Percentiles rank a stretch among this genome's conserved stretches.
Evolutionary conservation across 2,329 filamentous ascomycete genomes (phyloP).

Genomic region (Plenodomus lindquistii): DNA sequence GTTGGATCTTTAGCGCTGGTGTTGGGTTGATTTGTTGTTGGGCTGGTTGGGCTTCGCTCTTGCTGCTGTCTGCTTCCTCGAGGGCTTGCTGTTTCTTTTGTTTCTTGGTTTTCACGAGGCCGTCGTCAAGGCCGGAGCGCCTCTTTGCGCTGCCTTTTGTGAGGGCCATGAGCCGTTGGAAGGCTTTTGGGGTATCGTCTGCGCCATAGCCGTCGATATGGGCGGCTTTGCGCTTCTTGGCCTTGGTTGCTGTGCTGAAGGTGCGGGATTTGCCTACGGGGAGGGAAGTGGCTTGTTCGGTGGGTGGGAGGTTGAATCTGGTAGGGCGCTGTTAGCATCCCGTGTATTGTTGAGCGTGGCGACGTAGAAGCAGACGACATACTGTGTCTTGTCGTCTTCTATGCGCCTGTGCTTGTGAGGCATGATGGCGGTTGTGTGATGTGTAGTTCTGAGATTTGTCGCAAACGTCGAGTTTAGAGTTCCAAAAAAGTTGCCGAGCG

Average conservation of each 20-base stretch:
- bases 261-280: constrained; percentile 54
- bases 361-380: constrained; percentile 14
- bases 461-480: constrained; percentile 1
- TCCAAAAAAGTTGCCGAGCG: constrained; percentile 13
- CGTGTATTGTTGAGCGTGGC: neutral
- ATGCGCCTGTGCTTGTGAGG: constrained; percentile 85
- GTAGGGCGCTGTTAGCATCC: constrained; percentile 44
- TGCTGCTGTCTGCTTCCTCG: constrained; percentile 5
- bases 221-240: constrained; percentile 43
- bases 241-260: constrained; percentile 36
- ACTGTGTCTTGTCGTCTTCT: constrained; percentile 47
- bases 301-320: constrained; percentile 65
- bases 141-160: constrained; percentile 59
- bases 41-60: constrained; percentile 1
- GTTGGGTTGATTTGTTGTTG: constrained; percentile 14
- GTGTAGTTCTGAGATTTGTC: neutral
- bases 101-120: constrained; percentile 55
- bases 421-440: constrained; percentile 55
- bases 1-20: constrained; percentile 61
- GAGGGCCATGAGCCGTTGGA: constrained; percentile 81
- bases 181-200: constrained; percentile 87
- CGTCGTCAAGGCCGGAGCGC: constrained; percentile 70
- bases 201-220: constrained; percentile 57
- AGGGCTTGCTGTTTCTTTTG: constrained; percentile 44
- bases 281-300: constrained; percentile 62